These are phyloP conservation scores for Neurospora sp. DNA, from an alignment of 495 filamentous ascomycete genomes.

Conservation along the genomic window DNA sequence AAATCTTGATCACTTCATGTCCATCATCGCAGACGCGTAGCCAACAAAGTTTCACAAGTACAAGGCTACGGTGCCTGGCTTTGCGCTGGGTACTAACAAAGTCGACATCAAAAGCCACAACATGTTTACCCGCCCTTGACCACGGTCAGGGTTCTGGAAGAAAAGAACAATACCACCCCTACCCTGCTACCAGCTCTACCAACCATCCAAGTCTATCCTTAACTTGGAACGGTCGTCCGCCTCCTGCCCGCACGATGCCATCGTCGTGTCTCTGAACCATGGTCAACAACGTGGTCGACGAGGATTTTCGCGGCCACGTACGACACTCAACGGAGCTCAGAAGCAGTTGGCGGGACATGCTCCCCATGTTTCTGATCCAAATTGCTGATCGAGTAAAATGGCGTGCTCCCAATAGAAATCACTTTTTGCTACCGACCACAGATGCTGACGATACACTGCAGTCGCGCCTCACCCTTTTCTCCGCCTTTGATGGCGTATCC, in stretches of 20 bases:
- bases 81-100: neutral
- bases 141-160: neutral
- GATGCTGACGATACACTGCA: neutral
- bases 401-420: neutral
- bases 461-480: neutral
- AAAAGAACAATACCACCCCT: neutral
- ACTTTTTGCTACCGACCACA: neutral
- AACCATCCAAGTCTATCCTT: neutral
- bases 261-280: neutral
- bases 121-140: neutral
- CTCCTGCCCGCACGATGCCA: neutral
- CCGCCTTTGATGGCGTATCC: neutral
- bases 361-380: neutral
- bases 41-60: neutral
- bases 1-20: neutral
- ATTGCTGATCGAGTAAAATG: neutral
- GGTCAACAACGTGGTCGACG: neutral
- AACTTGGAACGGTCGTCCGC: neutral
- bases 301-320: neutral
- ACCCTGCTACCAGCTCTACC: neutral
- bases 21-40: neutral
- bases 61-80: neutral
- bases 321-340: neutral
- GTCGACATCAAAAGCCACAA: neutral
- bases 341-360: neutral